Evolutionary conservation across 192 early-diverging fungal species (phyloP).

Genomic region (Linnemannia schmuckeri): DNA sequence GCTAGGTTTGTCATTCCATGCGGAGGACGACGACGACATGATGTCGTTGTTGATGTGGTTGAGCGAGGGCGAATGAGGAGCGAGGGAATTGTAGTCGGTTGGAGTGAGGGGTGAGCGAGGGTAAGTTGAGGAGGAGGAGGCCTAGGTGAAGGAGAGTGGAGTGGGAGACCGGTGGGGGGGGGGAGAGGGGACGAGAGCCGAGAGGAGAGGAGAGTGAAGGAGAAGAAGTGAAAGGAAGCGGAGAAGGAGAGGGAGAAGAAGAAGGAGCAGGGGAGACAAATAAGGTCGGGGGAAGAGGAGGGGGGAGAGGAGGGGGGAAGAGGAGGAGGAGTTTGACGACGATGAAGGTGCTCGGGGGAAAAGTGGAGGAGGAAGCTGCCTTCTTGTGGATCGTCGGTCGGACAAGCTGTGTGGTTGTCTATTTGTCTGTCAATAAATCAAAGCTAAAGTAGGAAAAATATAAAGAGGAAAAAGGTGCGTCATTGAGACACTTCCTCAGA

Average conservation of each 20-base stretch:
- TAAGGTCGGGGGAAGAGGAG: neutral
- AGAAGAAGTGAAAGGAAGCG: neutral
- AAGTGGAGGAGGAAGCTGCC: too few species aligned
- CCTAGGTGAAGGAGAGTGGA: neutral
- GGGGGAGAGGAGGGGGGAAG: neutral
- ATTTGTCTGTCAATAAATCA: too few species aligned
- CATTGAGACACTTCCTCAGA: neutral
- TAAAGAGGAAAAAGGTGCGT: too few species aligned
- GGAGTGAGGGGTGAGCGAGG: neutral
- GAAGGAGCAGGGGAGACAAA: neutral
- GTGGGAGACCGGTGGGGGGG: neutral
- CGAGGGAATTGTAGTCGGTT: neutral
- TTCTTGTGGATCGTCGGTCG: conserved; percentile 1
- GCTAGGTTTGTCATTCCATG: neutral
- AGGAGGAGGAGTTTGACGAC: too few species aligned
- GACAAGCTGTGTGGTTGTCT: too few species aligned
- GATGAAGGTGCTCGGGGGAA: too few species aligned
- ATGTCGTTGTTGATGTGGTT: neutral
- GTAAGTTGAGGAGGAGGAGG: too few species aligned
- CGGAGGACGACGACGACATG: neutral
- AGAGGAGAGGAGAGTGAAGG: neutral
- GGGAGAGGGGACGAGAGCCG: neutral
- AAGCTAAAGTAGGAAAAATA: too few species aligned
- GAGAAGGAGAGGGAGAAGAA: neutral
- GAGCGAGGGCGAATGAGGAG: neutral